Percentiles rank a stretch among this genome's conserved stretches.
Evolutionary conservation across 225 moss, liverwort and hornwort species (phyloP).

Genomic region (Takakia lepidozioides): DNA sequence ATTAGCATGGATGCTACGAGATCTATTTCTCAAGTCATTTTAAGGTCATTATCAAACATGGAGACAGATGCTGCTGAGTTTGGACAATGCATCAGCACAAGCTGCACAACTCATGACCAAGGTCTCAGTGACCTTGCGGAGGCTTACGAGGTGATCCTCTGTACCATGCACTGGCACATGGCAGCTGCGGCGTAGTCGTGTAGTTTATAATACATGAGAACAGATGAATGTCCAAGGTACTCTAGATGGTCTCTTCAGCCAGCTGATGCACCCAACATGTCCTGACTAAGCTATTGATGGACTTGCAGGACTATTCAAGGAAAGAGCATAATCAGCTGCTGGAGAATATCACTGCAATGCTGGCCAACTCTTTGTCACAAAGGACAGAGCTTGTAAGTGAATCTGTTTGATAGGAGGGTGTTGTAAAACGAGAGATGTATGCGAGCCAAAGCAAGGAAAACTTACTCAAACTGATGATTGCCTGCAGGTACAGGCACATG

Average conservation of each 20-base stretch:
- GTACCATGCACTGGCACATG: no score
- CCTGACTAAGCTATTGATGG: neutral
- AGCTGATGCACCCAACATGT: no score
- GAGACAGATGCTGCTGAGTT: constrained; percentile 62
- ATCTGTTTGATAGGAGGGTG: neutral
- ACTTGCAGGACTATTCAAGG: constrained; percentile 57
- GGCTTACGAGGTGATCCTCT: constrained; percentile 59
- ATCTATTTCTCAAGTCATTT: constrained; percentile 34
- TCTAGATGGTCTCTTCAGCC: no score
- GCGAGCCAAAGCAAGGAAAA: no score
- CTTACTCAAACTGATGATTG: no score
- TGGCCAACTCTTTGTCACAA: constrained; percentile 55
- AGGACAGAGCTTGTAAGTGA: constrained; percentile 64
- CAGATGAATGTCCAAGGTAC: no score
- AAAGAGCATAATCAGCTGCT: constrained; percentile 56
- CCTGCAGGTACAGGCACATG: constrained; percentile 58
- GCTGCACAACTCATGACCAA: constrained; percentile 45
- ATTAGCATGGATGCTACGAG: constrained; percentile 63
- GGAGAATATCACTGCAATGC: constrained; percentile 60
- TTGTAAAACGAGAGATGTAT: no score
- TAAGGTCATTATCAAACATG: constrained; percentile 56
- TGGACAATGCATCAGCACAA: constrained; percentile 39
- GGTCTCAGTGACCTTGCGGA: constrained; percentile 67
- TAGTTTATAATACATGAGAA: no score
- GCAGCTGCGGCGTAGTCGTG: no score